phyloP scores from a whole-genome alignment of 116 monocot genomes.

The Cymodocea nodosa region DNA sequence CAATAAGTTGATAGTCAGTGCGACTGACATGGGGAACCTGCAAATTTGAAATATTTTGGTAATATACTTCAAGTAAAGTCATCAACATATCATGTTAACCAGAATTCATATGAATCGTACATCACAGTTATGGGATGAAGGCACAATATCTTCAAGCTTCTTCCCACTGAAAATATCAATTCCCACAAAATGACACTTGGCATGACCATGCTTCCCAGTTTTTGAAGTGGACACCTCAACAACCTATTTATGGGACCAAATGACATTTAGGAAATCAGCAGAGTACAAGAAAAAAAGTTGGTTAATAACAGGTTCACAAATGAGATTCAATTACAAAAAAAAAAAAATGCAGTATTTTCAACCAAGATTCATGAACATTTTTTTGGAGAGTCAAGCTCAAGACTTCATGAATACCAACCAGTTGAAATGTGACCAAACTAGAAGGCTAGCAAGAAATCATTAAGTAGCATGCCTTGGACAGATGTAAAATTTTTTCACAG shows the following conservation, averaged over 20 bases:
- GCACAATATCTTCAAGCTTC: conserved; percentile 40
- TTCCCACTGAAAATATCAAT: conserved; percentile 40
- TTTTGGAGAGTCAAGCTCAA: too few species aligned
- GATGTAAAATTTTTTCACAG: too few species aligned
- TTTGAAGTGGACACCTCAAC: conserved; percentile 44
- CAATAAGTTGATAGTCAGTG: conserved; percentile 76
- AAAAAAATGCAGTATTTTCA: too few species aligned
- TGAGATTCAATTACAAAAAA: too few species aligned
- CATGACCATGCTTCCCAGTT: conserved; percentile 39
- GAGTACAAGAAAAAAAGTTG: too few species aligned
- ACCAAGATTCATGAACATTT: too few species aligned
- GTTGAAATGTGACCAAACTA: too few species aligned
- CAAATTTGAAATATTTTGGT: neutral
- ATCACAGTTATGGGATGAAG: conserved; percentile 37
- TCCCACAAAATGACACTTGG: conserved; percentile 40
- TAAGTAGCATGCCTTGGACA: too few species aligned
- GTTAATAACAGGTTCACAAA: too few species aligned
- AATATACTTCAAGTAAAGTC: neutral
- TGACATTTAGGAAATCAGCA: neutral
- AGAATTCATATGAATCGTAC: conserved; percentile 3
- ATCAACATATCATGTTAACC: neutral
- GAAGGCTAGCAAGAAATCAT: too few species aligned
- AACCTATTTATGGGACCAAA: conserved; percentile 12
- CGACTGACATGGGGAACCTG: conserved; percentile 81
- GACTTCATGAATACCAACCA: too few species aligned